Evolutionary conservation across 164 flowering plant genomes (phyloP), one percentile per base, ranked within the genome.

Genomic region (Tetrastigma voinierianum): DNA sequence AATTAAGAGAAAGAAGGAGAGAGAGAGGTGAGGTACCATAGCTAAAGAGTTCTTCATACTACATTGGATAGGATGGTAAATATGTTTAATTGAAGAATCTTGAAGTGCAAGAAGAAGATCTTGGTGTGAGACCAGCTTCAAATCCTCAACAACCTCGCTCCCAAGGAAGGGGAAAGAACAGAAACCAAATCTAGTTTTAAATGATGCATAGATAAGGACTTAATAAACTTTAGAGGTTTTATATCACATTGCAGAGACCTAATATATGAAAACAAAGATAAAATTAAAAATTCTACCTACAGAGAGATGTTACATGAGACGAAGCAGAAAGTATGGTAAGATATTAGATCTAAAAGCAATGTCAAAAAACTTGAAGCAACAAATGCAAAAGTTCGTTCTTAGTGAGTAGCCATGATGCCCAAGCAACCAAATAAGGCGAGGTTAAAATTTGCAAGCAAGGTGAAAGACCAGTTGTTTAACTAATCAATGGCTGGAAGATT

Each of bases 121-220:
- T 77, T 82, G 63, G 87, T 72, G 72, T 72, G 85, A 62, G 61
- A 70, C 80, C 62, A 87, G 60, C 76, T 81, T 73, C 69, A 79
- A 23, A 79, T 87, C 83, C 77, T 87, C 92, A 62, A 24, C 45
- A 45, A 90, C 80, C 96, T 90, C n/a, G 86, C 70, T 57, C 68
- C 11, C 55, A 74, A 24, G 64, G 43, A 48, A 62, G 6, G n/a
- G 6, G 53, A 12, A 55, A n/a, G n/a, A 54, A 48, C 10, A 45
- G 16, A 40, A 63, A 56, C 58, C 4, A 3, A 57, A 58, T 55
- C 18, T 45, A 61, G 48, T 6, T 52, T 47, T 46, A 66, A 51
- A 13, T 46, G 17, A 25, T 56, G 45, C 16, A 20, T 9, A 16
- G 15, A 54, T 43, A 1, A 53, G n/a, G 49, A 18, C 11, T 17